Base-by-base conservation (phyloP, 768 basidiomycete species). In the Termitomyces titanicus region DNA sequence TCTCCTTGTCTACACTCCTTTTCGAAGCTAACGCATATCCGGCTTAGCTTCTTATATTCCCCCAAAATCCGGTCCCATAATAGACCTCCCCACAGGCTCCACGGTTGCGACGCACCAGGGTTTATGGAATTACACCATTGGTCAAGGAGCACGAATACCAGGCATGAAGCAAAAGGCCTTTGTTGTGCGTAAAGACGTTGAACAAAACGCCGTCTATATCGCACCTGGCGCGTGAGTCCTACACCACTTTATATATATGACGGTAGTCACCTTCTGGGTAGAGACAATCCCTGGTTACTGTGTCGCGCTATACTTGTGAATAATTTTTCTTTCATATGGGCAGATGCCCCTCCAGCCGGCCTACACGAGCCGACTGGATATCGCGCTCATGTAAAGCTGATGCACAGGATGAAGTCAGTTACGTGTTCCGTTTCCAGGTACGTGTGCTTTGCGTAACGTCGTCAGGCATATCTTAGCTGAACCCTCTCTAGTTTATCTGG, bases 101-200 rank as follows among this genome's bases (percentile, higher is more conserved):
- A 66, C 71, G 3, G 46, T 90, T 1, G 88, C 81, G 1, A 49
- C 69, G 39, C 95, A 98, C 64, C 55, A 74, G 1, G 95, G 95
- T 0, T 69, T 94, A 0, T 95, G 92, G 90, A 79, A 77, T 20
- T 94, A 83, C 63, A 96, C 94, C 1, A 76, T 97, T 43, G 95
- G 95, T 2, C 88, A 98, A 67, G 80, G 84, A 29, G 85, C 88
- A 0, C 80, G 81, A 43, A 66, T 96, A 20, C 65, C 71, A 1
- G 91, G 93, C 2, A 73, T 84, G 72, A 68, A 71, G 1, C 64
- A 79, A 47, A 81, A 77, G 64, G 79, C 87, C 74, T 95, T 85
- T 58, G 90, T 97, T 5, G 83, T 83, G 0, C 67, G 70, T 35
- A 98, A 98, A 66, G 85, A 93, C 58, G 57, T 69, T 2, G 62